Evolutionary conservation across 2,329 filamentous ascomycete species (phyloP), one percentile per base, ranked within the genome.

Genomic region (Hirsutella thompsonii): DNA sequence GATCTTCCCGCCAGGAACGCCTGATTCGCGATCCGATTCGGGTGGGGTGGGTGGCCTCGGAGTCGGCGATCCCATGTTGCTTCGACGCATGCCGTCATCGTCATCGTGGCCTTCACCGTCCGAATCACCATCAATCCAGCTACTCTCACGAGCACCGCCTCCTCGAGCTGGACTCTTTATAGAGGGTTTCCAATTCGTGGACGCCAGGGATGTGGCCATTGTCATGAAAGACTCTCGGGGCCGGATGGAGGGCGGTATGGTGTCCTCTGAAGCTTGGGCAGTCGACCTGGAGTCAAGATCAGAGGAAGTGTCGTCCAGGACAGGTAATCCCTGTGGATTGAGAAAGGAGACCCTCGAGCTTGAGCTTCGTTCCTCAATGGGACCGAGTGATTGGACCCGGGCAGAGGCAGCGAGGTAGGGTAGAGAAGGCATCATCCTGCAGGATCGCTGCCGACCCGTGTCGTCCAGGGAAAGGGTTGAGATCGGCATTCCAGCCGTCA

Each of bases 401-500:
- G 55, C 42, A 3, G 57, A 57, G 2, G 54, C 52, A 3, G 53
- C 48, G n/a, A 52, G 52, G 23, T 56, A 58, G 5, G 56, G 52
- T 1, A 53, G 53, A 20, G 49, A 49, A 5, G 44, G 42, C 4
- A 38, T 20, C 33, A 32, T 37, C n/a, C 42, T 48, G 36, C 39
- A 37, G 11, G 26, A 47, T 20, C 48, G 45, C 29, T 36, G 40
- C 23, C 43, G 45, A 18, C 38, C 44, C 28, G 47, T 46, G 39
- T 58, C 56, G 5, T 56, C 52, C 14, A 51, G 52, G 5, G 59
- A 58, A 14, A 69, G 51, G 3, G 55, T 52, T 29, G 54, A 55
- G 10, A 56, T 54, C 1, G 73, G 72, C 8, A 60, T 50, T 8
- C 72, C 72, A 19, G 71, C 66, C 5, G 72, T 72, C 64, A 76